phyloP scores from a whole-genome alignment of 768 basidiomycete genomes.

The Suillus spraguei region DNA sequence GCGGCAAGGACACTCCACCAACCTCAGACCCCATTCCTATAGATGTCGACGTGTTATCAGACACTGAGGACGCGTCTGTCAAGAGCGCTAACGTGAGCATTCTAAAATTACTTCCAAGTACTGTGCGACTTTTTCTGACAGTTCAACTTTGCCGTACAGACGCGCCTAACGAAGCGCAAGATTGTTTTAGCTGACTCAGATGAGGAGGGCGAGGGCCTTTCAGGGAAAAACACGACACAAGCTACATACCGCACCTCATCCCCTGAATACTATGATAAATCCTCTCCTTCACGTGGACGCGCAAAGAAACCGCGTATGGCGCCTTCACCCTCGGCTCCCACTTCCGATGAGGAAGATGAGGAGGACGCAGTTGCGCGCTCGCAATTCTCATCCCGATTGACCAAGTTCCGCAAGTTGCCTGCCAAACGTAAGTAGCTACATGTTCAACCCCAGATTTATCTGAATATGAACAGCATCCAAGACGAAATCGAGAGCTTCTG shows the following conservation, averaged over 20 bases:
- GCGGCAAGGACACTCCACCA: constrained; percentile 62
- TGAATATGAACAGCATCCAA: constrained; percentile 38
- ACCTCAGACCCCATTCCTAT: constrained; percentile 66
- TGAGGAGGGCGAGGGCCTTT: constrained; percentile 45
- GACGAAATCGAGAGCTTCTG: constrained; percentile 38
- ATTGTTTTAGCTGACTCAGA: constrained; percentile 71
- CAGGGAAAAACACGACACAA: constrained; percentile 13
- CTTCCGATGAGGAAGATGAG: constrained; percentile 54
- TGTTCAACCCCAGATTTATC: constrained; percentile 6
- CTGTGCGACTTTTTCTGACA: constrained; percentile 8
- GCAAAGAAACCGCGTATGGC: constrained; percentile 66
- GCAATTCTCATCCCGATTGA: constrained; percentile 61
- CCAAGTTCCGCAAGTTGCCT: constrained; percentile 67
- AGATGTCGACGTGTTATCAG: constrained; percentile 72
- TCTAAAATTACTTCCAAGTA: neutral
- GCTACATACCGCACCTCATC: constrained; percentile 29
- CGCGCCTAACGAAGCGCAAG: constrained; percentile 61
- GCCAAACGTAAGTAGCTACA: constrained; percentile 45
- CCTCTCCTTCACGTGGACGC: constrained; percentile 35
- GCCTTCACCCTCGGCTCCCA: constrained; percentile 43
- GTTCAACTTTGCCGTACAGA: constrained; percentile 25
- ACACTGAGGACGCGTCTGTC: constrained; percentile 45
- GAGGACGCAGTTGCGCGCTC: constrained; percentile 40
- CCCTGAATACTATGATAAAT: constrained; percentile 27
- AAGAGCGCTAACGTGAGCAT: constrained; percentile 36